A percentile compares a stretch with the other conserved stretches of the same genome.
phyloP scores from a whole-genome alignment of 345 rosid species.

The Euphorbia peplus region DNA sequence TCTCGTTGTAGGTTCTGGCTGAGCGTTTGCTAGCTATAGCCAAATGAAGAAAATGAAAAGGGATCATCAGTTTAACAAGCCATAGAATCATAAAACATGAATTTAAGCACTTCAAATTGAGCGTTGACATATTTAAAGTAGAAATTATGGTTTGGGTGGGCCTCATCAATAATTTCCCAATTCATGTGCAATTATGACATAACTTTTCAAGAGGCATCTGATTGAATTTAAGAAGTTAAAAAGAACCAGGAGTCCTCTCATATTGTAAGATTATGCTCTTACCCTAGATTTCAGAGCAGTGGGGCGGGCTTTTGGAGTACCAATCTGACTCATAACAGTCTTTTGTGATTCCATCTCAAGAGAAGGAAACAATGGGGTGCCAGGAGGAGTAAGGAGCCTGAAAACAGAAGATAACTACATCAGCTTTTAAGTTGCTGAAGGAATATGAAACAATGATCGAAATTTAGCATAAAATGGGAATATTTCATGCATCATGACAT shows the following conservation, averaged over 20 bases:
- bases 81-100: slow-evolving; percentile 7
- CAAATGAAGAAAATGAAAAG: slow-evolving; percentile 22
- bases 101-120: slow-evolving; percentile 3
- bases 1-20: slow-evolving; percentile 54
- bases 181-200: slow-evolving; percentile 1
- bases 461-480: not conserved
- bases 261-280: slow-evolving; percentile 30
- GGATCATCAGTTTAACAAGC: slow-evolving; percentile 18
- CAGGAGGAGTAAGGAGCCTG: slow-evolving; percentile 98
- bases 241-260: not conserved
- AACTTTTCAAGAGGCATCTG: slow-evolving; percentile 2
- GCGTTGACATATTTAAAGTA: not conserved
- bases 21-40: slow-evolving; percentile 65
- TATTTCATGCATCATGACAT: not conserved
- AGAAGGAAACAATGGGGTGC: slow-evolving; percentile 94
- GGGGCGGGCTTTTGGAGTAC: slow-evolving; percentile 57
- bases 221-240: not conserved
- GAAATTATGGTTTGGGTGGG: not conserved
- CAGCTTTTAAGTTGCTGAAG: slow-evolving; percentile 12
- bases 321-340: slow-evolving; percentile 64
- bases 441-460: not conserved
- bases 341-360: slow-evolving; percentile 91
- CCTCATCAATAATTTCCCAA: not conserved
- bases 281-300: slow-evolving; percentile 77
- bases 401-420: slow-evolving; percentile 22